Conservation (phyloP, 1,284 basidiomycete species). For the Ceratobasidium sp. region DNA sequence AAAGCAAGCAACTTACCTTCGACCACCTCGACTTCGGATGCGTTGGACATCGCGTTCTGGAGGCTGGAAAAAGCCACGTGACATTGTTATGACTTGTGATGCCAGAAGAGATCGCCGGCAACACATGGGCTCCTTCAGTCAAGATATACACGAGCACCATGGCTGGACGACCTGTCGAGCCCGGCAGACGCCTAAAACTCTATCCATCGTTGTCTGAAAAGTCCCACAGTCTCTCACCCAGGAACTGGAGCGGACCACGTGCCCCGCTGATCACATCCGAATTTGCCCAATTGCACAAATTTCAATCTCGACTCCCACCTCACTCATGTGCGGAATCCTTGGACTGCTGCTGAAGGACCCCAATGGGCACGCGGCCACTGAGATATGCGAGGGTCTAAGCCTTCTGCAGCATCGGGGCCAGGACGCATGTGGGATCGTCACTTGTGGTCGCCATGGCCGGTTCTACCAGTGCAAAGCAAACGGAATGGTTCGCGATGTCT, state of each 20-base stretch:
- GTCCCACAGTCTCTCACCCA: neutral
- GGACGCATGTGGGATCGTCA: slow-evolving; percentile 98
- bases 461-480: slow-evolving; percentile 99
- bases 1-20: slow-evolving; percentile 7
- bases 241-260: slow-evolving; percentile 5
- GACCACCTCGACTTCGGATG: slow-evolving; percentile 30
- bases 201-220: neutral
- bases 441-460: slow-evolving; percentile 92
- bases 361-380: slow-evolving; percentile 75
- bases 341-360: slow-evolving; percentile 85
- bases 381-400: slow-evolving; percentile 90
- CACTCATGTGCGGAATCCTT: slow-evolving; percentile 81
- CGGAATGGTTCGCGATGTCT: slow-evolving; percentile 99
- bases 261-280: slow-evolving; percentile 22
- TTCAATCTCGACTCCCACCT: slow-evolving; percentile 14
- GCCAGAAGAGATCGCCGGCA: neutral
- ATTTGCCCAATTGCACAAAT: slow-evolving; percentile 23
- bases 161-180: neutral
- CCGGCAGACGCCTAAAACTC: neutral
- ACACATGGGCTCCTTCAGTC: neutral
- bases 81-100: neutral
- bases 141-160: neutral
- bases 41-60: slow-evolving; percentile 34
- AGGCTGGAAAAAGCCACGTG: neutral
- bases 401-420: slow-evolving; percentile 95